These are phyloP conservation scores for Ophiostoma ulmi DNA, from an alignment of 2,329 filamentous ascomycete species.

Conservation along the genomic window DNA sequence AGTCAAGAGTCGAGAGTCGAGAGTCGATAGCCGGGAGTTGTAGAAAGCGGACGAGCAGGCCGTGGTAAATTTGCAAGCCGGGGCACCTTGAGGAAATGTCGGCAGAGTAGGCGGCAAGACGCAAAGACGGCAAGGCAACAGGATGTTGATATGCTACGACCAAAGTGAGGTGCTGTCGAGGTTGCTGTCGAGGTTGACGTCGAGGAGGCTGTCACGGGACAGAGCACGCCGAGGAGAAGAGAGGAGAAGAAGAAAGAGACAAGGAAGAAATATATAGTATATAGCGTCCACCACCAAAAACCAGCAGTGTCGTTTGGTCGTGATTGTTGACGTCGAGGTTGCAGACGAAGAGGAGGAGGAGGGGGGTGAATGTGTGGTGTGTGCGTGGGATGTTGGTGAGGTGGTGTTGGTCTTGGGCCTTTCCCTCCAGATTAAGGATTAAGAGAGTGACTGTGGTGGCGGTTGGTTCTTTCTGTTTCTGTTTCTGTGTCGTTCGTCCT, in stretches of 20 bases:
- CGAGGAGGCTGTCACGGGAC: conserved; percentile 7
- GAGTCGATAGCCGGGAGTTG: background rate
- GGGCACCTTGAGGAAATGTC: background rate
- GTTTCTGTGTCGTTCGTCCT: background rate
- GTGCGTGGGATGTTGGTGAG: background rate
- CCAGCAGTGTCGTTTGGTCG: background rate
- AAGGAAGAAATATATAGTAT: background rate
- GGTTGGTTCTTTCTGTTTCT: conserved; percentile 15
- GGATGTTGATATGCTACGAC: background rate
- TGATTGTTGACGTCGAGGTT: background rate
- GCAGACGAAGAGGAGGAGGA: background rate
- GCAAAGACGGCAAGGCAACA: background rate
- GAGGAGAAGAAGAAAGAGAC: background rate
- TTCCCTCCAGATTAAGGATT: background rate
- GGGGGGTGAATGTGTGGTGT: background rate
- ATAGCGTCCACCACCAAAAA: background rate
- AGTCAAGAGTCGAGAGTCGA: background rate
- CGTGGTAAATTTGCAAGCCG: background rate
- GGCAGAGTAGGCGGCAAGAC: background rate
- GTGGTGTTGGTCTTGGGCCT: conserved; percentile 1
- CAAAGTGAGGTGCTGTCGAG: background rate
- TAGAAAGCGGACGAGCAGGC: background rate
- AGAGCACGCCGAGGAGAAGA: conserved; percentile 12
- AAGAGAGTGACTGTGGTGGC: conserved; percentile 11
- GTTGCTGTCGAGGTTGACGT: background rate